Base-by-base conservation (phyloP, 345 rosid species). In the Punica granatum region DNA sequence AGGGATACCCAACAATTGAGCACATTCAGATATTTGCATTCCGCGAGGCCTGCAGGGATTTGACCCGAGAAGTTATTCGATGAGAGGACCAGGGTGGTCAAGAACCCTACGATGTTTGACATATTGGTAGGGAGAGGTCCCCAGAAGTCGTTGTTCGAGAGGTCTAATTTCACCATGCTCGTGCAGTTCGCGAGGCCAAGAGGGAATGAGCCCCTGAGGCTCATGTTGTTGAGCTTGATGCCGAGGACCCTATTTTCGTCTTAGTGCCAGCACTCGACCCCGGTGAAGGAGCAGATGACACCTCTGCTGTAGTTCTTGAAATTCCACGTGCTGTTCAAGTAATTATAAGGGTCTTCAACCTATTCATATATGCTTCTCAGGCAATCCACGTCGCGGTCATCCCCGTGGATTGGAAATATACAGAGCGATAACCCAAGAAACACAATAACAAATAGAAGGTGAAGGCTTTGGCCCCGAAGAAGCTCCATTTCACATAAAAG, bases 201-300 rank as follows among this genome's bases (percentile, higher is more conserved):
- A 74, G 98, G 98, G 72, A 92, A 92, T 72, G 0, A 13, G 44
- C 98, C 98, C 41, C 41, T 69, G 58, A 92, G 89, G 31, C 87
- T 96, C 85, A 64, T 79, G 72, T 85, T 86, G 1, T 85, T 44
- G 32, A 92, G 90, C 73, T 73, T 82, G 61, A 92, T 73, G 77
- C 82, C 86, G 68, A 92, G 74, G 53, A 92, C 97, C 74, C 61
- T 87, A 74, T 81, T 90, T 82, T 92, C 98, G 71, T 85, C 93
- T 7, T 89, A 92, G 62, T 92, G 98, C 98, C 98, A 92, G 67
- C 98, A 92, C 14, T 86, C 86, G 53, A 92, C 79, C 39, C 98
- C 98, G 15, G 7, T 25, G 71, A 90, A 92, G 60, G 70, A 84
- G 78, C 97, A 92, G 35, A 90, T 88, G 70, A 26, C 84, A 15